These are phyloP conservation scores for Xylaria arbuscula DNA, from an alignment of 2,329 filamentous ascomycete genomes.

Conservation along the genomic window DNA sequence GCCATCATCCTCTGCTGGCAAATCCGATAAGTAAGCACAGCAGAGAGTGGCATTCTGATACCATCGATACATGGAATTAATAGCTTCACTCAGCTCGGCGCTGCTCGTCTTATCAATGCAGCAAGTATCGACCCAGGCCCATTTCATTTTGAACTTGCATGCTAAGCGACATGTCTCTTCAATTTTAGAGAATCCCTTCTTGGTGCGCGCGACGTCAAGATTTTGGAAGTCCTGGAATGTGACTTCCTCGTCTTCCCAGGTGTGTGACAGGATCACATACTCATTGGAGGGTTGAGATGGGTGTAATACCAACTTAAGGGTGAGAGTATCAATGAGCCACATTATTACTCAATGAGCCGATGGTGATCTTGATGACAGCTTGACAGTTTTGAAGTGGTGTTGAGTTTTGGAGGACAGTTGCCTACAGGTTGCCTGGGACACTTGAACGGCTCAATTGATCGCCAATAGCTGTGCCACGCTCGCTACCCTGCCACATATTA, in stretches of 20 bases:
- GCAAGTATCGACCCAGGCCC: not conserved
- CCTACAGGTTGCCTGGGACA: too few species aligned
- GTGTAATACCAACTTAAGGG: not conserved
- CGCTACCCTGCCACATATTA: too few species aligned
- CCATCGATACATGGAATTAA: conserved; percentile 16
- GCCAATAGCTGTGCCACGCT: too few species aligned
- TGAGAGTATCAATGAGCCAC: not conserved
- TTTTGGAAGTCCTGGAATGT: conserved; percentile 4
- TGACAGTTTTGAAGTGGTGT: too few species aligned
- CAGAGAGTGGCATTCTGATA: not conserved
- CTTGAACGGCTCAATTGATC: too few species aligned
- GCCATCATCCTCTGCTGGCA: not conserved
- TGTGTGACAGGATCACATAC: conserved; percentile 1
- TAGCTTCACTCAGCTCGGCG: conserved; percentile 9
- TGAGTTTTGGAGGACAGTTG: too few species aligned
- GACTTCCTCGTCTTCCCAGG: not conserved
- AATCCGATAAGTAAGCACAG: conserved; percentile 9
- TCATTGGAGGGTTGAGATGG: not conserved
- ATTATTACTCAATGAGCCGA: too few species aligned
- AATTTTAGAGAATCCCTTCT: not conserved
- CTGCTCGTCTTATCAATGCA: conserved; percentile 22
- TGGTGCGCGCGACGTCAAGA: not conserved
- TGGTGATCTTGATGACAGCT: too few species aligned
- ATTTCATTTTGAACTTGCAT: not conserved
- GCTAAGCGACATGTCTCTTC: not conserved